phyloP scores from a whole-genome alignment of 139 green algal species.

The Chlamydomonas schloesseri region DNA sequence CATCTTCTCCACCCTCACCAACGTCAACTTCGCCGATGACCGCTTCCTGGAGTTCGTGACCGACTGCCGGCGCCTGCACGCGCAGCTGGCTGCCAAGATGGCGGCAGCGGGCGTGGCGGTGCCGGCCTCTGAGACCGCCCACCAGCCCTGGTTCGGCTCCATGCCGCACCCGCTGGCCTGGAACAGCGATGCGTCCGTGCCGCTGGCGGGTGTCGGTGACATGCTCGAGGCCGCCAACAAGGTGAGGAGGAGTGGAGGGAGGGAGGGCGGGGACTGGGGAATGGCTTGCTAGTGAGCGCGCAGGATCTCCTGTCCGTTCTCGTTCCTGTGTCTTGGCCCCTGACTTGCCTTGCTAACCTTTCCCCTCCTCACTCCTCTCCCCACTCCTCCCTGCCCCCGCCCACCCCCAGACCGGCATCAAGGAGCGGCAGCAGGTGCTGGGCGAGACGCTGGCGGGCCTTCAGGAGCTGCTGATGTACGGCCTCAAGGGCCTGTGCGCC shows the following conservation, averaged over 20 bases:
- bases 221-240: slow-evolving; percentile 24
- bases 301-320: too few relatives aligned
- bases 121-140: neutral
- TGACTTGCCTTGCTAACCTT: neutral
- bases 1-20: slow-evolving; percentile 80
- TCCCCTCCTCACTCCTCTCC: neutral
- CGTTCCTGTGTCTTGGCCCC: too few relatives aligned
- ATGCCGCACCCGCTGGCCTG: slow-evolving; percentile 63
- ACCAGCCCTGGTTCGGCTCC: slow-evolving; percentile 51
- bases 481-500: slow-evolving; percentile 72
- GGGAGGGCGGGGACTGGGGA: neutral
- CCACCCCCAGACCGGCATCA: slow-evolving; percentile 39
- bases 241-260: neutral
- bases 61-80: slow-evolving; percentile 8
- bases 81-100: slow-evolving; percentile 31
- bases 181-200: neutral
- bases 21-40: slow-evolving; percentile 74
- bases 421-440: slow-evolving; percentile 46
- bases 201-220: slow-evolving; percentile 23
- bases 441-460: slow-evolving; percentile 69
- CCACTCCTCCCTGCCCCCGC: neutral
- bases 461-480: slow-evolving; percentile 77
- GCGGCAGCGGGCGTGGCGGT: slow-evolving; percentile 29
- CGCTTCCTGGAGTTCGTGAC: slow-evolving; percentile 61
- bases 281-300: too few relatives aligned